phyloP scores from a whole-genome alignment of 306 rosid genomes.

The Lablab purpureus region DNA sequence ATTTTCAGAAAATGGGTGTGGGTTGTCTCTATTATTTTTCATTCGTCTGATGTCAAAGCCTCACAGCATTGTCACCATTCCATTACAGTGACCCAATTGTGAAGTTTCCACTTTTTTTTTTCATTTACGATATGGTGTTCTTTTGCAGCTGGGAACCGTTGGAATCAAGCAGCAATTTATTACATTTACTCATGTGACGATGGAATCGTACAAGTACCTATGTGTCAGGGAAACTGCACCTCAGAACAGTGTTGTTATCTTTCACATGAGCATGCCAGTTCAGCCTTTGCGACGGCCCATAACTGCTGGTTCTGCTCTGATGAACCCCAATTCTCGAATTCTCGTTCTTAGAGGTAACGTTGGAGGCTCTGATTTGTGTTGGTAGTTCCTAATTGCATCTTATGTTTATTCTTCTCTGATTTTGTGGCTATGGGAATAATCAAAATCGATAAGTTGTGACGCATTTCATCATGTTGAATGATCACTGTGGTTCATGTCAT shows the following conservation, averaged over 20 bases:
- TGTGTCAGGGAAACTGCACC: conserved; percentile 77
- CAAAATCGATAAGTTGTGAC: conserved; percentile 22
- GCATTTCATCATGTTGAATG: conserved; percentile 13
- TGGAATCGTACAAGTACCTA: conserved; percentile 83
- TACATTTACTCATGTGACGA: conserved; percentile 74
- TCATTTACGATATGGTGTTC: conserved; percentile 18
- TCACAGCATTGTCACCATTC: conserved; percentile 20
- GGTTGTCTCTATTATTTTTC: background rate
- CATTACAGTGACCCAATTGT: conserved; percentile 27
- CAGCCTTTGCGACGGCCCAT: conserved; percentile 79
- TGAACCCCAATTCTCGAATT: conserved; percentile 70
- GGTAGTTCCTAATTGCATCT: background rate
- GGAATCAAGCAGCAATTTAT: conserved; percentile 72
- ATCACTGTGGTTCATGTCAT: background rate
- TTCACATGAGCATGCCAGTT: conserved; percentile 72
- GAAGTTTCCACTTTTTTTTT: conserved; percentile 3
- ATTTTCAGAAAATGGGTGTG: conserved; percentile 12
- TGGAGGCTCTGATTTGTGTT: conserved; percentile 8
- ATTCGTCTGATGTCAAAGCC: conserved; percentile 40
- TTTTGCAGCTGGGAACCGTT: conserved; percentile 64
- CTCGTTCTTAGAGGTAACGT: conserved; percentile 67
- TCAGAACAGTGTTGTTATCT: conserved; percentile 69
- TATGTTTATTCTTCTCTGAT: background rate
- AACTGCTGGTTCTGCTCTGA: conserved; percentile 73
- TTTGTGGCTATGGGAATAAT: background rate